These are phyloP conservation scores for Kazachstania africana DNA, from an alignment of 805 yeast species.

Conservation along the genomic window DNA sequence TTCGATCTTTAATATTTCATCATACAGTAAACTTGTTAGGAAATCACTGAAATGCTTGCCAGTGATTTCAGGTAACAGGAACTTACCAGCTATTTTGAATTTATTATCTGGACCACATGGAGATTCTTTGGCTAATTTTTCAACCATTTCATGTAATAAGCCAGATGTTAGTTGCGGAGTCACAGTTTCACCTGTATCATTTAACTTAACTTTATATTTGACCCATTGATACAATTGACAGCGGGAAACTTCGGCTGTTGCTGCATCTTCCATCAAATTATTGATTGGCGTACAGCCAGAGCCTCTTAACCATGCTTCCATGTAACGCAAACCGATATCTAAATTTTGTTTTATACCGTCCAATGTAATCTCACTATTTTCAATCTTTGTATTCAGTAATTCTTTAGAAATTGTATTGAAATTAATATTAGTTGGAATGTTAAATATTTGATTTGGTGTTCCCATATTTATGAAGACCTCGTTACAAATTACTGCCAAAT, in stretches of 20 bases:
- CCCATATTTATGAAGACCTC: conserved; percentile 69
- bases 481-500: conserved; percentile 61
- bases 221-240: conserved; percentile 79
- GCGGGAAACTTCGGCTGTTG: conserved; percentile 80
- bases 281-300: conserved; percentile 80
- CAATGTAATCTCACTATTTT: conserved; percentile 52
- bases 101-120: conserved; percentile 39
- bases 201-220: conserved; percentile 48
- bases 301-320: conserved; percentile 81
- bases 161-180: conserved; percentile 48
- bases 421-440: conserved; percentile 31
- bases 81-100: conserved; percentile 55
- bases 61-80: conserved; percentile 60
- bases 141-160: conserved; percentile 52
- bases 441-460: conserved; percentile 64
- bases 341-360: conserved; percentile 62
- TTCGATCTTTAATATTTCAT: conserved; percentile 41
- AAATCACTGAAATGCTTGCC: conserved; percentile 68
- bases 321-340: conserved; percentile 65
- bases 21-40: conserved; percentile 65
- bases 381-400: conserved; percentile 52
- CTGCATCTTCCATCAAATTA: conserved; percentile 82
- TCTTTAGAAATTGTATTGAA: conserved; percentile 38
- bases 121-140: conserved; percentile 34
- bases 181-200: conserved; percentile 46